Evolutionary conservation across 305 asterid species (phyloP).

Genomic region (Fraxinus platypoda): DNA sequence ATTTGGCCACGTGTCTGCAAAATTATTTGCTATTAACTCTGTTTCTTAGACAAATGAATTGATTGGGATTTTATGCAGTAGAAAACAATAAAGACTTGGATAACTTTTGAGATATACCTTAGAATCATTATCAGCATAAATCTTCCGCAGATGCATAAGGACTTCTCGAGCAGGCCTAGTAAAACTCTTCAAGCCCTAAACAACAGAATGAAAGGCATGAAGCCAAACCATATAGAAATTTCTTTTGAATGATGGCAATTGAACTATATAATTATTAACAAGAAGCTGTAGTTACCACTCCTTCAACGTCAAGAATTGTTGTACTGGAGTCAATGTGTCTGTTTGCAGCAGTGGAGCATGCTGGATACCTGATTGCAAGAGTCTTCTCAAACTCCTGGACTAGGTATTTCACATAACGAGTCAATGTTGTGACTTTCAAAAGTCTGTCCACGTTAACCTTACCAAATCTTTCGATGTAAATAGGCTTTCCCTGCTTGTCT

Average conservation of each 20-base stretch:
- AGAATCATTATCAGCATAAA: slow-evolving; percentile 43
- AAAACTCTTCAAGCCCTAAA: slow-evolving; percentile 45
- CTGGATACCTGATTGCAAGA: slow-evolving; percentile 44
- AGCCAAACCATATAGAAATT: not conserved
- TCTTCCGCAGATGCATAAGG: slow-evolving; percentile 47
- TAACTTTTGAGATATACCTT: slow-evolving; percentile 33
- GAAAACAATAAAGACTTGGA: not conserved
- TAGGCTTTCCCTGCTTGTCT: slow-evolving; percentile 60
- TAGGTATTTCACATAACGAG: slow-evolving; percentile 52
- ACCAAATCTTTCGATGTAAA: slow-evolving; percentile 68
- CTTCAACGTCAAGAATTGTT: slow-evolving; percentile 57
- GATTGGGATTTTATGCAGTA: not conserved
- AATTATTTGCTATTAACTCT: not conserved
- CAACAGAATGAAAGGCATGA: not conserved
- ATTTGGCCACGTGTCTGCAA: slow-evolving; percentile 50
- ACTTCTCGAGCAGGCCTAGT: slow-evolving; percentile 53
- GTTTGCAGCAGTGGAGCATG: slow-evolving; percentile 57
- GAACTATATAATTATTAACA: not conserved
- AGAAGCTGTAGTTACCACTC: slow-evolving; percentile 44
- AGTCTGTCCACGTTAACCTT: slow-evolving; percentile 43
- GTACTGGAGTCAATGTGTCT: slow-evolving; percentile 37
- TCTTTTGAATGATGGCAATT: not conserved
- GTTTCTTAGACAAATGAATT: not conserved
- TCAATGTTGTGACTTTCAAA: slow-evolving; percentile 48
- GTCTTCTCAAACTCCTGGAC: slow-evolving; percentile 58